Evolutionary conservation across 768 basidiomycete genomes (phyloP).

Genomic region (Boletus rubroflammeus): DNA sequence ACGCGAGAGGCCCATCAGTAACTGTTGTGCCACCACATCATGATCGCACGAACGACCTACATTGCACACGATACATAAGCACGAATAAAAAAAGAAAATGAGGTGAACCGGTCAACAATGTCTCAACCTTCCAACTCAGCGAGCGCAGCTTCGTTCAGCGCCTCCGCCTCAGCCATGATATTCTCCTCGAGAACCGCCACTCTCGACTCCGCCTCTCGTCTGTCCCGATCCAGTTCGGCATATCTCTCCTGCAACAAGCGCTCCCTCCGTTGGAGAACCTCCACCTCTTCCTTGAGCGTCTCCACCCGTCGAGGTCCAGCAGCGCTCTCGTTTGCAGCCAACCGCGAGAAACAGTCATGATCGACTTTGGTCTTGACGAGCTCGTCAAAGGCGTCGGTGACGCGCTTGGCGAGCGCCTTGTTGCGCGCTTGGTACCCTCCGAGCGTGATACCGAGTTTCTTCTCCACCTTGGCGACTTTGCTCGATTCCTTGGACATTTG

Average conservation of each 20-base stretch:
- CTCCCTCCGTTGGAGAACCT: constrained; percentile 73
- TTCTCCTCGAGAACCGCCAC: constrained; percentile 75
- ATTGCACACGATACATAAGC: not conserved
- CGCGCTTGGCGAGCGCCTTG: constrained; percentile 57
- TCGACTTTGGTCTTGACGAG: constrained; percentile 66
- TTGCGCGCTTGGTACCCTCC: constrained; percentile 90
- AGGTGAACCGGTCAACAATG: not conserved
- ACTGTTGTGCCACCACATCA: not conserved
- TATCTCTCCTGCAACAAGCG: constrained; percentile 75
- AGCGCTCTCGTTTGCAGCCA: constrained; percentile 69
- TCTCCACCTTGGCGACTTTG: constrained; percentile 82
- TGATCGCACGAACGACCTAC: not conserved
- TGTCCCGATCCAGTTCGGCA: constrained; percentile 75
- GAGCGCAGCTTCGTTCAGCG: constrained; percentile 71
- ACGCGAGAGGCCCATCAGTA: not conserved
- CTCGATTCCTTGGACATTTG: constrained; percentile 76
- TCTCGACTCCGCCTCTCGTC: constrained; percentile 54
- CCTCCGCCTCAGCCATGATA: constrained; percentile 82
- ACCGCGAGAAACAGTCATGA: constrained; percentile 71
- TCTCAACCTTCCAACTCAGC: constrained; percentile 51
- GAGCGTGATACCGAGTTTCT: constrained; percentile 80
- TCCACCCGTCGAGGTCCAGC: constrained; percentile 76
- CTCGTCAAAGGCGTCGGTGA: constrained; percentile 67
- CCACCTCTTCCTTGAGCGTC: constrained; percentile 84
- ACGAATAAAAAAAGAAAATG: constrained; percentile 6